Base-by-base conservation (phyloP, 805 yeast species). In the Myxozyma monticola region DNA sequence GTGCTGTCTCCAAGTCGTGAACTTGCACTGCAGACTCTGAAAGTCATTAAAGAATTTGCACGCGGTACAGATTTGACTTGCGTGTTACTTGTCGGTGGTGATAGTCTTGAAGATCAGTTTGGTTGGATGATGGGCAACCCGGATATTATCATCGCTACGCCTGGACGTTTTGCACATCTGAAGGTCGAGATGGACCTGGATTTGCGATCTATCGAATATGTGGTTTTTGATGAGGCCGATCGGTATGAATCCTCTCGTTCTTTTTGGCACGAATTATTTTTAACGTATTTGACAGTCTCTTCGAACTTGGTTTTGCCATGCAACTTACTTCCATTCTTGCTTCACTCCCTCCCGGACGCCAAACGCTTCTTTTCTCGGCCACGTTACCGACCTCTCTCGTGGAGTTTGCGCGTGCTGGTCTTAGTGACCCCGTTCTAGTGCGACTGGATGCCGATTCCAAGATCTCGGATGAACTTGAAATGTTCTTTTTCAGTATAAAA, bases 141-240 rank as follows among this genome's bases (percentile, higher is more conserved):
- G 0, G 99, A 93, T 72, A 83, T 95, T 30, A 77, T 93, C 34
- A 84, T 93, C 51, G 98, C 98, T 18, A 93, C 99, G 0, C 99
- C 99, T 0, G 99, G 99, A 68, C 79, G 99, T 69, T 93, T 93
- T 63, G 70, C 91, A 70, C 99, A 93, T 77, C 77, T 93, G 65
- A 88, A 91, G 67, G 90, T 91, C 24, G 99, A 93, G 71, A 93
- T 93, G 99, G 79, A 79, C 54, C 73, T 93, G 47, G 95, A 88
- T 64, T 75, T 93, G 68, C 80, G 78, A 58, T 77, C 88, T 1
- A 80, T 93, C 15, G 96, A 93, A 66, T 91, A 86, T 64, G 85
- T 90, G 37, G 96, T 90, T 1, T 91, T 91, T 66, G 99, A 91
- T 71, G 99, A 91, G 73, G 98, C 98, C 30, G 99, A 91, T 74